These are phyloP conservation scores for Gleditsia sinensis DNA, from an alignment of 306 rosid species.

Conservation along the genomic window DNA sequence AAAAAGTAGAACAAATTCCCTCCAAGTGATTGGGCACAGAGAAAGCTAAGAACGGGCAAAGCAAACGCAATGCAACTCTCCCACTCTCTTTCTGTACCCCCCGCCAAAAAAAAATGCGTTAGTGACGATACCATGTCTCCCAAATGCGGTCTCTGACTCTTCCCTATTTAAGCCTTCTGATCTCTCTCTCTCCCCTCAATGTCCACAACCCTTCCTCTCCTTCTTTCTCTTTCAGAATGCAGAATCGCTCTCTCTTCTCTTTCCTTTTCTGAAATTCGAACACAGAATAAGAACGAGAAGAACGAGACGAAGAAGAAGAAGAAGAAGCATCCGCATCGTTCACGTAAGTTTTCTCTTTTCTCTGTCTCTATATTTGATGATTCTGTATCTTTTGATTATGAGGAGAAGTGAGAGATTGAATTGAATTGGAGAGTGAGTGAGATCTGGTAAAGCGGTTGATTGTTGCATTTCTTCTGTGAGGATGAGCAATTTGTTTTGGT, in stretches of 20 bases:
- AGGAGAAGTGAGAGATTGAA: not conserved
- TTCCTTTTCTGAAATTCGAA: not conserved
- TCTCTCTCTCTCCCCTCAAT: not conserved
- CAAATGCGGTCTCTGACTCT: not conserved
- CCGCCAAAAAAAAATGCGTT: constrained; percentile 33
- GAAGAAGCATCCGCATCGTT: not conserved
- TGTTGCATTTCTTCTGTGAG: not conserved
- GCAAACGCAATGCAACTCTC: no score
- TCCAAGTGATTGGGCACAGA: constrained; percentile 50
- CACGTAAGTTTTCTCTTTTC: not conserved
- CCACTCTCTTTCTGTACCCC: constrained; percentile 16
- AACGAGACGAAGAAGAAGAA: no score
- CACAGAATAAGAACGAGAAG: not conserved
- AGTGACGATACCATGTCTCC: not conserved
- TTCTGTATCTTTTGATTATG: not conserved
- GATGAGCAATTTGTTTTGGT: not conserved
- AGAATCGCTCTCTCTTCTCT: not conserved
- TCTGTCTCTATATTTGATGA: not conserved
- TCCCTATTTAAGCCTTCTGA: not conserved
- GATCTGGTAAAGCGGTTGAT: not conserved
- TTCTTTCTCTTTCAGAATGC: not conserved
- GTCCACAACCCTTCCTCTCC: not conserved
- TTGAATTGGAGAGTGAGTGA: not conserved
- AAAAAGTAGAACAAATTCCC: constrained; percentile 48
- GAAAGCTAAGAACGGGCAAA: not conserved